These are phyloP conservation scores for Luvunga scandens DNA, from an alignment of 345 rosid genomes.

Conservation along the genomic window DNA sequence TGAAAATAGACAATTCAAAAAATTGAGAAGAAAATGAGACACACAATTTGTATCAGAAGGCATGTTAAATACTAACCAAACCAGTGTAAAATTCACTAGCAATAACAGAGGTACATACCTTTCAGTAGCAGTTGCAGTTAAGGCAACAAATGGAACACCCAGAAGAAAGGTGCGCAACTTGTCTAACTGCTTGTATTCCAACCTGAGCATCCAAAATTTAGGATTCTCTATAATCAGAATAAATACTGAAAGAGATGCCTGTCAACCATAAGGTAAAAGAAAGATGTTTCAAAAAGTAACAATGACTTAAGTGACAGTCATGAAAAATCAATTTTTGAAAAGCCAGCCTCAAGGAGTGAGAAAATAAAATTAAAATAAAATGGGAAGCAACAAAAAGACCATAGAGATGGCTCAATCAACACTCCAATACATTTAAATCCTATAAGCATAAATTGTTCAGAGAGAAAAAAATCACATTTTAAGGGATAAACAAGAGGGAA, in stretches of 20 bases:
- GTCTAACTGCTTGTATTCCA: conserved; percentile 46
- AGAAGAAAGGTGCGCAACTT: conserved; percentile 32
- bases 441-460: neutral
- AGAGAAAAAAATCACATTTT: neutral
- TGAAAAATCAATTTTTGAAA: neutral
- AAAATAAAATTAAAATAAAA: neutral
- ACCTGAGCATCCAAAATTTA: conserved; percentile 27
- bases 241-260: neutral
- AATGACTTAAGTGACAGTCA: neutral
- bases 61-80: neutral
- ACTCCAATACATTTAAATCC: neutral
- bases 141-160: conserved; percentile 45
- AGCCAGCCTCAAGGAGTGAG: neutral
- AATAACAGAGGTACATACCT: conserved; percentile 24
- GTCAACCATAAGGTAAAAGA: too few relatives aligned
- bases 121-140: conserved; percentile 53
- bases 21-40: neutral
- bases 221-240: neutral
- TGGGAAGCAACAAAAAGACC: neutral
- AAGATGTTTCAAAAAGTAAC: neutral
- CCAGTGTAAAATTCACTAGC: neutral
- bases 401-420: neutral
- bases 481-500: neutral
- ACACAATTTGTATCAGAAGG: neutral
- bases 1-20: neutral